These are phyloP conservation scores for Mortierella sp. DNA, from an alignment of 371 early-diverging fungal genomes.

Conservation along the genomic window DNA sequence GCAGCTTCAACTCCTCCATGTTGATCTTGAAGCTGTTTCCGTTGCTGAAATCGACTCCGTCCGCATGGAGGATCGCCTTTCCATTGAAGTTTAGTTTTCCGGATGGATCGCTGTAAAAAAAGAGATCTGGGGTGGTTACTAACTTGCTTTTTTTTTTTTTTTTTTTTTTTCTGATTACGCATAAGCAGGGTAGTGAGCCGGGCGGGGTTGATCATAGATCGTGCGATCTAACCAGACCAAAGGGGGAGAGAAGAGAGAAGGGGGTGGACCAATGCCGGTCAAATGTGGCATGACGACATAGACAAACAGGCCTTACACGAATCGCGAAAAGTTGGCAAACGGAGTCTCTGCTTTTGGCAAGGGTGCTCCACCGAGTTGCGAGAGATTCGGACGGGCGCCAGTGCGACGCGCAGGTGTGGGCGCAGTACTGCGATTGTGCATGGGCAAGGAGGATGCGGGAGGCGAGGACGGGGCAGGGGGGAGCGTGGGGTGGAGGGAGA, in stretches of 20 bases:
- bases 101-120: conserved; percentile 75
- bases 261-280: conserved; percentile 6
- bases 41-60: conserved; percentile 91
- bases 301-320: conserved; percentile 76
- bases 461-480: neutral
- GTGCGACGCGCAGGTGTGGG: conserved; percentile 37
- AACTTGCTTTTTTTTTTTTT: too few relatives aligned
- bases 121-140: neutral
- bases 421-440: conserved; percentile 34
- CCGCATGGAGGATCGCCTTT: conserved; percentile 90
- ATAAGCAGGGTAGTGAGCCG: too few relatives aligned
- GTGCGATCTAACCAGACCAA: conserved; percentile 3
- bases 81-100: conserved; percentile 93
- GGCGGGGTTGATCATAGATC: too few relatives aligned
- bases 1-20: conserved; percentile 83
- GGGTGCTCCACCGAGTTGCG: conserved; percentile 33
- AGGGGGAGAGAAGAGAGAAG: too few relatives aligned
- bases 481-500: neutral
- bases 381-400: conserved; percentile 33
- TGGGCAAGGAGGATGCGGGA: too few relatives aligned
- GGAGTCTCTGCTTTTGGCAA: conserved; percentile 58
- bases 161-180: too few relatives aligned
- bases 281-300: too few relatives aligned
- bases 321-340: conserved; percentile 77
- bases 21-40: conserved; percentile 90